Evolutionary conservation across 768 basidiomycete genomes (phyloP).

Genomic region (Coprinellus aureogranulatus): DNA sequence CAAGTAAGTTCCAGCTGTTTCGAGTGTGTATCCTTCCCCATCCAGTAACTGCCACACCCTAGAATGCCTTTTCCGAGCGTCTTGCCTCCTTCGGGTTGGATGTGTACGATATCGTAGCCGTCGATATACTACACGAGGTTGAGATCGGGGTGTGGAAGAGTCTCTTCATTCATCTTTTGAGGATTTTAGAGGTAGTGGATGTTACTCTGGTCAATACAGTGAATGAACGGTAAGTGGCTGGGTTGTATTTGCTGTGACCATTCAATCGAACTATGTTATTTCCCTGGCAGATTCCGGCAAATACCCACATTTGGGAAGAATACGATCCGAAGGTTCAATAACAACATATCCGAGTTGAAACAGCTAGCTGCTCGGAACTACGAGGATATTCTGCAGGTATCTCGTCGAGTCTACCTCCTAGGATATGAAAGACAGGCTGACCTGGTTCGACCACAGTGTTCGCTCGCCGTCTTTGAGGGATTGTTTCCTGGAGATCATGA

Average conservation of each 20-base stretch:
- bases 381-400: conserved; percentile 39
- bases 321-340: conserved; percentile 27
- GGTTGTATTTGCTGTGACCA: conserved; percentile 14
- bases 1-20: background rate
- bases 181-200: conserved; percentile 24
- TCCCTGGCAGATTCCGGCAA: conserved; percentile 21
- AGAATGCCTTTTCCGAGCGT: conserved; percentile 32
- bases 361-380: conserved; percentile 33
- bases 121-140: conserved; percentile 39
- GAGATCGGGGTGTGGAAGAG: conserved; percentile 39
- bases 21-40: background rate
- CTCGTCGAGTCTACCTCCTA: background rate
- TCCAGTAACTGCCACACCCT: background rate
- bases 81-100: conserved; percentile 19
- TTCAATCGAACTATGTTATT: no score
- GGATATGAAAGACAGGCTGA: background rate
- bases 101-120: conserved; percentile 26
- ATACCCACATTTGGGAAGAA: conserved; percentile 24
- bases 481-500: conserved; percentile 25
- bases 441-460: conserved; percentile 23
- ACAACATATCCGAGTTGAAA: conserved; percentile 29
- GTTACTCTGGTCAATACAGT: conserved; percentile 17
- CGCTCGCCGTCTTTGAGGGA: conserved; percentile 36
- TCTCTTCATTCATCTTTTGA: conserved; percentile 32
- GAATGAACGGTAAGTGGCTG: conserved; percentile 22